Evolutionary conservation across 1,139 yeast species (phyloP).

Genomic region (Suhomyces taliae): DNA sequence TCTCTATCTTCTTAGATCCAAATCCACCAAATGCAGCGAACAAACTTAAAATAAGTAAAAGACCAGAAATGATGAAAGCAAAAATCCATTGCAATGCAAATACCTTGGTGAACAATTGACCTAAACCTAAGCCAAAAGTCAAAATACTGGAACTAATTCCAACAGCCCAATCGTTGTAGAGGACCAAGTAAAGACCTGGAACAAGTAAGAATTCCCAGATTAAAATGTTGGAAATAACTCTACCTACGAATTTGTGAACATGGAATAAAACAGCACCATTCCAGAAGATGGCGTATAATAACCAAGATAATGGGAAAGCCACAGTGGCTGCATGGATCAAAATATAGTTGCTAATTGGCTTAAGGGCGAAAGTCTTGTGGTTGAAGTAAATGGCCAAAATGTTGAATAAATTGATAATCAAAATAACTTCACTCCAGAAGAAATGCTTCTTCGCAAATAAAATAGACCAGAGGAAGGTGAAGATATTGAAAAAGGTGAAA

Average conservation of each 20-base stretch:
- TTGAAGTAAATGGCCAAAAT: conserved; percentile 54
- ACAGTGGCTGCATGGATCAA: conserved; percentile 63
- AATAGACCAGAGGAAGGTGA: conserved; percentile 61
- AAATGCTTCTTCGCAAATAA: conserved; percentile 59
- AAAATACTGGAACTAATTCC: conserved; percentile 61
- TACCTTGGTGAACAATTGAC: conserved; percentile 65
- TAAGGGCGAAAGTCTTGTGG: conserved; percentile 60
- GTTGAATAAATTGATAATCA: conserved; percentile 59
- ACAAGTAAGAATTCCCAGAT: conserved; percentile 77
- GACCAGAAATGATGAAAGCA: conserved; percentile 64
- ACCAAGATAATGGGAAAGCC: conserved; percentile 76
- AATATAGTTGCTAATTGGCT: conserved; percentile 53
- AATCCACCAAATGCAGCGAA: conserved; percentile 36
- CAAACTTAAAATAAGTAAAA: conserved; percentile 49
- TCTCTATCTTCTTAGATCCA: conserved; percentile 1
- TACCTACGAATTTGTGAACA: conserved; percentile 58
- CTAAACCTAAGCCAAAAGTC: conserved; percentile 64
- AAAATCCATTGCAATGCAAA: conserved; percentile 85
- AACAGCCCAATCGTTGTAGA: conserved; percentile 70
- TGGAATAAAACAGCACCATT: conserved; percentile 71
- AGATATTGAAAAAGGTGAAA: conserved; percentile 59
- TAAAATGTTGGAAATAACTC: conserved; percentile 68
- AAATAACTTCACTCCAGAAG: conserved; percentile 56
- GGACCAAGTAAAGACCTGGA: conserved; percentile 56
- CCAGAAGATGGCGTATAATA: conserved; percentile 73